Conservation (phyloP, 2,329 filamentous ascomycete genomes). For the Scedosporium boydii region DNA sequence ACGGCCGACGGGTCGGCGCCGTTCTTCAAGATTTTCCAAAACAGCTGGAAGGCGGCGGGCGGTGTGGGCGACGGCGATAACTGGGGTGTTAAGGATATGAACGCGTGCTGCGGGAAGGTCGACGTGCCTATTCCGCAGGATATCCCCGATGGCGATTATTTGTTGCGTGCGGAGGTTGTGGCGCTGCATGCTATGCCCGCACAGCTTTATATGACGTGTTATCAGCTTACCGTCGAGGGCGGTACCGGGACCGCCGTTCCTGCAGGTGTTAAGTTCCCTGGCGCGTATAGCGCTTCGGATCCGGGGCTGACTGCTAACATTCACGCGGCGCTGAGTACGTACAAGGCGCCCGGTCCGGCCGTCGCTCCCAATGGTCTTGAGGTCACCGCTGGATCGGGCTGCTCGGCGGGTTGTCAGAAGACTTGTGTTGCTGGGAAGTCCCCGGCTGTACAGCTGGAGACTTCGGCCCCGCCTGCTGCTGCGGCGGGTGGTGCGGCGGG, state of each 20-base stretch:
- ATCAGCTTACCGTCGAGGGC: constrained; percentile 21
- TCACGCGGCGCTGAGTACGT: constrained; percentile 27
- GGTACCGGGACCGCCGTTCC: constrained; percentile 17
- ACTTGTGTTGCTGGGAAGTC: constrained; percentile 24
- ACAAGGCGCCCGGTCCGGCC: constrained; percentile 31
- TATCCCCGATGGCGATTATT: constrained; percentile 27
- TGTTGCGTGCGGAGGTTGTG: constrained; percentile 38
- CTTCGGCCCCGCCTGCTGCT: constrained; percentile 5
- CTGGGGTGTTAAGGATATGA: constrained; percentile 33
- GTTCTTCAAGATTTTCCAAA: constrained; percentile 46
- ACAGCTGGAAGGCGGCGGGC: constrained; percentile 29
- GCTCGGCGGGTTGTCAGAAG: constrained; percentile 26
- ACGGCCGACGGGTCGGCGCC: constrained; percentile 29
- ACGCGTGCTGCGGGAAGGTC: constrained; percentile 29
- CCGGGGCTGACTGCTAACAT: constrained; percentile 39
- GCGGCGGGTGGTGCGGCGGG: constrained; percentile 4
- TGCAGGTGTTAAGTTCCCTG: constrained; percentile 27
- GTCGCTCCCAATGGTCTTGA: constrained; percentile 28
- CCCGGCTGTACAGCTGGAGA: constrained; percentile 9
- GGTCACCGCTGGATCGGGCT: constrained; percentile 27
- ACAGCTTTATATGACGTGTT: constrained; percentile 30
- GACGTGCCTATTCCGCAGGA: constrained; percentile 25
- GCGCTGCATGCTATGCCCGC: constrained; percentile 35
- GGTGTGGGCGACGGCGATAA: constrained; percentile 32
- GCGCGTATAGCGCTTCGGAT: constrained; percentile 31